phyloP scores from a whole-genome alignment of 768 basidiomycete species.

The Auriscalpium microsporum region DNA sequence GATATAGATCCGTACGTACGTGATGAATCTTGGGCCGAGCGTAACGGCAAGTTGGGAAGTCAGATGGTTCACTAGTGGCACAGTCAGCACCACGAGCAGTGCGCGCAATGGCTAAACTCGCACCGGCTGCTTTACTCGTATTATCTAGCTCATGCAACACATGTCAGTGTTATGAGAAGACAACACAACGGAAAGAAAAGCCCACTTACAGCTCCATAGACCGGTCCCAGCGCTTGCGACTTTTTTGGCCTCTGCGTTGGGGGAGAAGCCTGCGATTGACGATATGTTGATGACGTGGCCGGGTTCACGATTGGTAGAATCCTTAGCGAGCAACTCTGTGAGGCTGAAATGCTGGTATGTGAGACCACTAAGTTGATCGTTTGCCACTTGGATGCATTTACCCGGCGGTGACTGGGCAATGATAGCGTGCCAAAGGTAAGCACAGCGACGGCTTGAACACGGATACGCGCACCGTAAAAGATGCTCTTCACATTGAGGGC shows the following conservation, averaged over 20 bases:
- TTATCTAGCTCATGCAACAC: constrained; percentile 39
- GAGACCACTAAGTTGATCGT: too few species aligned
- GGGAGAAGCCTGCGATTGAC: constrained; percentile 52
- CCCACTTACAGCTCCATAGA: constrained; percentile 67
- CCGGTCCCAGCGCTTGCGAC: constrained; percentile 52
- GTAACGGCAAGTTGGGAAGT: constrained; percentile 65
- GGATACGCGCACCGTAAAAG: constrained; percentile 55
- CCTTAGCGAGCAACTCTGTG: constrained; percentile 57
- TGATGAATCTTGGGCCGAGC: constrained; percentile 50
- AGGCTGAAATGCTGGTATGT: constrained; percentile 26
- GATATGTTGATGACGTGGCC: constrained; percentile 80
- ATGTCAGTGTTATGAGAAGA: neutral
- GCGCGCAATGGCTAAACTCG: neutral
- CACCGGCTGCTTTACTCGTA: constrained; percentile 69
- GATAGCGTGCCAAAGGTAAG: too few species aligned
- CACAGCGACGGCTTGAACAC: too few species aligned
- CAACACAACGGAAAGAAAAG: neutral
- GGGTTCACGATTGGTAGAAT: constrained; percentile 53
- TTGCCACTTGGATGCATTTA: constrained; percentile 9
- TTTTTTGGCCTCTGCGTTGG: constrained; percentile 37
- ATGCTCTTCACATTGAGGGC: constrained; percentile 79
- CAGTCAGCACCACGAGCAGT: neutral
- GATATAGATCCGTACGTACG: constrained; percentile 35
- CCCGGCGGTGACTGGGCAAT: constrained; percentile 43
- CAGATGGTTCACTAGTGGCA: constrained; percentile 55